Evolutionary conservation across 106 monocot genomes (phyloP).

Genomic region (Dioscorea alata): DNA sequence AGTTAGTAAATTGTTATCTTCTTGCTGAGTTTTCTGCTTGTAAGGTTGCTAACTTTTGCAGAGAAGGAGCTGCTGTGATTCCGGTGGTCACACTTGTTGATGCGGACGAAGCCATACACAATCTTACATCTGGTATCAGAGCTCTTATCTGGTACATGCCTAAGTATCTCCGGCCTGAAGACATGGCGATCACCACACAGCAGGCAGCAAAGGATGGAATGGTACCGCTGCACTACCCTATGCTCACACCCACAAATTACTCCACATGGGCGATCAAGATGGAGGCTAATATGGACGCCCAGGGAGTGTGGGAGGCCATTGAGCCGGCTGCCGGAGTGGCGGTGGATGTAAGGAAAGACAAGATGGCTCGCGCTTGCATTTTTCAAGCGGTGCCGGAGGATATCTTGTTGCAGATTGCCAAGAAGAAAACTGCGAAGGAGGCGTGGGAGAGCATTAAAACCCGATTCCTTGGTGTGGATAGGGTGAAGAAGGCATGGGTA

Average conservation of each 20-base stretch:
- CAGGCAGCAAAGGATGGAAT: not conserved
- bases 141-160: not conserved
- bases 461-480: conserved; percentile 8
- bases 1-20: too few species aligned
- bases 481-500: conserved; percentile 5
- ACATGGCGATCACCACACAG: too few species aligned
- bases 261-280: not conserved
- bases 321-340: conserved; percentile 4
- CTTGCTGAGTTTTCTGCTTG: too few species aligned
- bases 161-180: too few species aligned
- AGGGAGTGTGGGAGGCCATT: conserved; percentile 7
- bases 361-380: not conserved
- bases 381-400: conserved; percentile 3
- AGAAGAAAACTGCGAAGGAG: conserved; percentile 12
- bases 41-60: too few species aligned
- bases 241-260: conserved; percentile 3
- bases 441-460: conserved; percentile 9
- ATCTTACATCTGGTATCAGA: conserved; percentile 6
- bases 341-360: conserved; percentile 6
- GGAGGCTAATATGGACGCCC: not conserved
- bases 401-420: conserved; percentile 11
- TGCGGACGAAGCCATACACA: too few species aligned
- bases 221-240: not conserved
- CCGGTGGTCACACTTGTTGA: too few species aligned
- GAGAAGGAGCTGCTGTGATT: too few species aligned